Conservation (phyloP, 2,329 filamentous ascomycete genomes). For the Scytalidium sp. region DNA sequence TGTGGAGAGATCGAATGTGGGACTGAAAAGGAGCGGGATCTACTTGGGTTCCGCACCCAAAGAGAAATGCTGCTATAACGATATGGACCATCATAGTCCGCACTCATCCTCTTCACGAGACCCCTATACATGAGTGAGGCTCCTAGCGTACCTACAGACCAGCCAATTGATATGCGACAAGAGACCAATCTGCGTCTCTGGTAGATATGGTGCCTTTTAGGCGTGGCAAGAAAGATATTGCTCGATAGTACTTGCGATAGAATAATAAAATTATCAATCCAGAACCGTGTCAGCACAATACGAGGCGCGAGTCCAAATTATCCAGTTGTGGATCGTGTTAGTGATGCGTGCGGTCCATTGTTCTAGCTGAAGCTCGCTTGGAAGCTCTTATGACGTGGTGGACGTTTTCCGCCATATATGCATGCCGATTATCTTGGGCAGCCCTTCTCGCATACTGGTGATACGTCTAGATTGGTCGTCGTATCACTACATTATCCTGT, state of each 20-base stretch:
- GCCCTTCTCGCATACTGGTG: too few relatives aligned
- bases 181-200: background rate
- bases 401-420: background rate
- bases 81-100: constrained; percentile 54
- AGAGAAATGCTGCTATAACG: constrained; percentile 44
- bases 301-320: too few relatives aligned
- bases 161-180: background rate
- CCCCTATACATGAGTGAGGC: constrained; percentile 44
- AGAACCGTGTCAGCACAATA: too few relatives aligned
- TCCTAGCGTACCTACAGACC: constrained; percentile 49
- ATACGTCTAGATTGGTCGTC: too few relatives aligned
- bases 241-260: too few relatives aligned
- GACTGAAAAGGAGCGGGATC: constrained; percentile 32
- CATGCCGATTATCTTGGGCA: background rate
- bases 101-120: constrained; percentile 43
- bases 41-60: constrained; percentile 29
- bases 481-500: too few relatives aligned
- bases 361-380: too few relatives aligned
- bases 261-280: too few relatives aligned
- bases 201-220: background rate
- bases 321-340: too few relatives aligned
- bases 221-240: too few relatives aligned
- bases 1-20: constrained; percentile 39
- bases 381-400: background rate
- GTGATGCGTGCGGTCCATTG: too few relatives aligned